Conservation (phyloP, 768 basidiomycete genomes). For the Russula emetica region DNA sequence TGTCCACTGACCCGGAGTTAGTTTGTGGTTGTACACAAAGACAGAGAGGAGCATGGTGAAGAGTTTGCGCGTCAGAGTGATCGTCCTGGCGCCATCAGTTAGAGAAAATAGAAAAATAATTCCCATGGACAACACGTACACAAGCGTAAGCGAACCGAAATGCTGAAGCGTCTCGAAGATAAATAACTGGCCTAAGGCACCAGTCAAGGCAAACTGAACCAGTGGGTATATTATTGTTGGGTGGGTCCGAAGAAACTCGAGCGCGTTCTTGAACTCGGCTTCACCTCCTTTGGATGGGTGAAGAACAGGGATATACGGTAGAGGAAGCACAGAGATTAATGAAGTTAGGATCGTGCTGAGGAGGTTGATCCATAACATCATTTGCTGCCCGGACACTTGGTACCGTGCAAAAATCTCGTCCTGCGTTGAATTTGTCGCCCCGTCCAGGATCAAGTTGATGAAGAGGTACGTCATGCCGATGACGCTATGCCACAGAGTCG, state of each 20-base stretch:
- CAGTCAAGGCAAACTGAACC: conserved; percentile 80
- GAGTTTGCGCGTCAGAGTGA: conserved; percentile 93
- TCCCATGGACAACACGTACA: conserved; percentile 47
- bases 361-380: conserved; percentile 98
- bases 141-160: conserved; percentile 84
- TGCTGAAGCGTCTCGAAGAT: conserved; percentile 95
- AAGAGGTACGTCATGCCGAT: conserved; percentile 74
- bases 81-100: conserved; percentile 51
- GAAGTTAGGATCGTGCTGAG: conserved; percentile 75
- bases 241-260: conserved; percentile 73
- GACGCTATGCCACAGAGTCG: conserved; percentile 50
- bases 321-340: conserved; percentile 64
- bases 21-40: conserved; percentile 80
- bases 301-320: conserved; percentile 78
- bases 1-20: conserved; percentile 84
- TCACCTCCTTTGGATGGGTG: conserved; percentile 59
- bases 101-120: conserved; percentile 9
- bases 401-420: conserved; percentile 89
- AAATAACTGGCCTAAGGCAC: conserved; percentile 93
- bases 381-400: conserved; percentile 83
- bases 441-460: conserved; percentile 87
- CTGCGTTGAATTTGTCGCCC: conserved; percentile 91
- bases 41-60: conserved; percentile 98
- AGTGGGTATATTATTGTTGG: conserved; percentile 71
- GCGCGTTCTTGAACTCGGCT: conserved; percentile 61